Evolutionary conservation across 805 yeast genomes (phyloP), one percentile per base, ranked within the genome.

Genomic region (Cyberlindnera japonica): DNA sequence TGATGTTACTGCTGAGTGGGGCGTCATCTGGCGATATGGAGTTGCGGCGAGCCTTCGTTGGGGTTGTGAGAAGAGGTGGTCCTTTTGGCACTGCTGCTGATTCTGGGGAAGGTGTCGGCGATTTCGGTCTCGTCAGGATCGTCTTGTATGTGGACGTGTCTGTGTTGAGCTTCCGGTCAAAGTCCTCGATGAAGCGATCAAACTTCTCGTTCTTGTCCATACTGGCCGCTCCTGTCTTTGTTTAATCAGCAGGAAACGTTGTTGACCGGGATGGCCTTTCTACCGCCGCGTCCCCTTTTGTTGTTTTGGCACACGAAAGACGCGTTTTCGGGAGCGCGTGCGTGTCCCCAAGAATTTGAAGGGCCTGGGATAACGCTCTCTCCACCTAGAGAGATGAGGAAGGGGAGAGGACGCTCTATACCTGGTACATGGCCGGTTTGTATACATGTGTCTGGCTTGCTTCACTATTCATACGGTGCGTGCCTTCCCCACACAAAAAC

Each of bases 141-240:
- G 58, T 54, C 20, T 44, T 50, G 34, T 58, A 43, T 2, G 64
- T 54, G 18, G 68, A 61, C 3, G 70, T 67, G 41, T 67, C 71
- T 13, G 63, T 54, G 29, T 62, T 45, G 26, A 64, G 38, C 19
- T 50, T 53, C 39, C 50, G 46, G 37, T 67, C 71, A 13, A 62
- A 56, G 30, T 59, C 57, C 38, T 59, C 58, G 16, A 67, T 63
- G 45, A 67, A 67, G 43, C 53, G 53, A 42, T 67, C 70, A 38
- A 65, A 64, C 41, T 59, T 58, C 39, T 55, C 52, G 27, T 45
- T 48, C 25, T 41, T 47, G 33, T 38, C 38, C 45, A 41, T 41
- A 10, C 33, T 31, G n/a, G 34, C 17, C 6, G 33, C 14, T 33
- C 16, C n/a, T n/a, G n/a, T n/a, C n/a, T n/a, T n/a, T n/a, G n/a